Evolutionary conservation across 257 asterid species (phyloP), one percentile per base, ranked within the genome.

Genomic region (Plantago elongata): DNA sequence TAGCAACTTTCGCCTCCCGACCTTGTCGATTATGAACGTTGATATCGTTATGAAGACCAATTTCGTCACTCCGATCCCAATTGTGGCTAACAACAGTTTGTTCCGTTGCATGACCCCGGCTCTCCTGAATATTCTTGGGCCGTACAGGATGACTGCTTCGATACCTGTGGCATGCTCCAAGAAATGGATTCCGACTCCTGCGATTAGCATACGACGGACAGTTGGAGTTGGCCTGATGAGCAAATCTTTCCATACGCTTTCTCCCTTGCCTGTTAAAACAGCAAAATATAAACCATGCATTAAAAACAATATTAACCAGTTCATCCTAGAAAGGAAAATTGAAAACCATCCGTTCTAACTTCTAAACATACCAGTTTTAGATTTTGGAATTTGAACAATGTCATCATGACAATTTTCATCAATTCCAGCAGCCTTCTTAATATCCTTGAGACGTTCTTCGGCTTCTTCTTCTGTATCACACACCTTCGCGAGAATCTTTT

Each of bases 61-160:
- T 61, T 87, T 87, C 6, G 77, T 75, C 13, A 87, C 38, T 5
- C 95, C 95, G 1, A 87, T 79, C 0, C 95, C 95, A 0, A 84
- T 76, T 0, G 83, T 77, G 3, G 93, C 93, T 0, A 77, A 68
- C 9, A 87, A 72, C 1, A 82, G 74, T 68, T 79, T 77, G 11
- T 51, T 64, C 49, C 68, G 60, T 0, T 76, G 64, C 34, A 58
- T 59, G 9, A 87, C 79, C 11, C 95, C 95, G 0, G 95, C 95
- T 43, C 13, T 45, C 14, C 22, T 60, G 64, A 60, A 60, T 52
- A 60, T 60, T 14, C 16, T 45, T 7, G 64, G 48, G 42, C 63
- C 57, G 17, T 60, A 45, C 45, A 60, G 22, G 49, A 60, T 60
- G 12, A 60, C 64, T 13, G 54, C 64, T 45, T 45, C 64, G 18